phyloP scores from a whole-genome alignment of 257 asterid genomes.

The Datura wrightii region DNA sequence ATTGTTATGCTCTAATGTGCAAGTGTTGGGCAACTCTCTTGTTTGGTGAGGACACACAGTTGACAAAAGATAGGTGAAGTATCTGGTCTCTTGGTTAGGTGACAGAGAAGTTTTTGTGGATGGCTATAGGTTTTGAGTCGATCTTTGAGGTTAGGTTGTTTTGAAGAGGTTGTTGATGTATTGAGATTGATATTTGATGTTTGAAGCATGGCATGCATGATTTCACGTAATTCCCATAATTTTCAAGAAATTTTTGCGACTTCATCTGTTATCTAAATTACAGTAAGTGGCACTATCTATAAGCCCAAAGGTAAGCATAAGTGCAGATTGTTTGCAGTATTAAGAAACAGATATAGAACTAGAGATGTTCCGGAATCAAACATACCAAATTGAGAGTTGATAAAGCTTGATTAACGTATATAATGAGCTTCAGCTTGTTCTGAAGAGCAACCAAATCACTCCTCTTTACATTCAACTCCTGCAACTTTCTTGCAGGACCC shows the following conservation, averaged over 20 bases:
- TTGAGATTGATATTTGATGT: too few relatives aligned
- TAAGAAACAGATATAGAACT: neutral
- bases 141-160: too few relatives aligned
- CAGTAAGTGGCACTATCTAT: neutral
- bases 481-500: slow-evolving; percentile 85
- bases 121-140: too few relatives aligned
- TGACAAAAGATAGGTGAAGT: too few relatives aligned
- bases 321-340: neutral
- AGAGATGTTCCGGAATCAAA: slow-evolving; percentile 23
- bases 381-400: slow-evolving; percentile 88
- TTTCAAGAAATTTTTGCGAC: neutral
- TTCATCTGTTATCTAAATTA: neutral
- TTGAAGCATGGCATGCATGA: too few relatives aligned
- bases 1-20: too few relatives aligned
- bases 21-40: too few relatives aligned
- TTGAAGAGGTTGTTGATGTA: too few relatives aligned
- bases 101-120: too few relatives aligned
- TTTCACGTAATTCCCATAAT: neutral
- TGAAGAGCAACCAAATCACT: slow-evolving; percentile 73
- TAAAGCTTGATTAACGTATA: slow-evolving; percentile 95
- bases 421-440: slow-evolving; percentile 81
- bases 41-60: too few relatives aligned
- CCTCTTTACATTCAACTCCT: slow-evolving; percentile 73
- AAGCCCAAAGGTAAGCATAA: neutral
- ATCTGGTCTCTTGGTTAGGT: too few relatives aligned